Base-by-base conservation (phyloP, 2,329 filamentous ascomycete genomes). In the Colletotrichum orbiculare region DNA sequence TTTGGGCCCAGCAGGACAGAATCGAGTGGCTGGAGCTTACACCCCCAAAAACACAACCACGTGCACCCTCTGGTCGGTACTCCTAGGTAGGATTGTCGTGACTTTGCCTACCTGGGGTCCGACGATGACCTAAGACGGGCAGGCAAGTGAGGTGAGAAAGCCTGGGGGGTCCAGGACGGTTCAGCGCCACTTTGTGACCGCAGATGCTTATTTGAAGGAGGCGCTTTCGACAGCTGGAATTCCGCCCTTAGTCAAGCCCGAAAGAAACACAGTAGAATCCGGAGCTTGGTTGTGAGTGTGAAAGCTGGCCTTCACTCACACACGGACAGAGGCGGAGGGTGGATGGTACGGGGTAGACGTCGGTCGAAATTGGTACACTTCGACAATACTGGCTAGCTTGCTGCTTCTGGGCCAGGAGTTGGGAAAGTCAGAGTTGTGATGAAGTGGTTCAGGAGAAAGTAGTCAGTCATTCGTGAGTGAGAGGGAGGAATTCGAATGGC, bases 191-290 rank as follows among this genome's bases (percentile, higher is more conserved):
- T 43, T 10, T 54, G 55, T 60, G 48, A 49, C 48, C 48, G 55
- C 60, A 64, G 55, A 53, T 60, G 60, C 55, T 54, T 60, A 43
- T 64, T 48, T 52, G 60, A 25, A 53, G 54, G 55, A 42, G 56
- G 56, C 37, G 48, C 15, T 38, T 39, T 52, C 41, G 34, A 54
- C 39, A 37, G 55, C 48, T 49, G 49, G 43, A 47, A 37, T 46
- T 17, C 25, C 43, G 34, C 43, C 57, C 50, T 50, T 61, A 13
- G 57, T 61, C 50, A 64, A 61, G 45, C 41, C 38, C 45, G 50
- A 61, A 45, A 49, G 2, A 55, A 43, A 41, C 52, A 25, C 25
- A 25, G 25, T 2, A 25, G 37, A 61, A 39, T 47, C 57, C 25
- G 39, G 50, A 45, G 49, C 57, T 61, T 54, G 45, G 25, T 5